phyloP scores from a whole-genome alignment of 306 rosid species.

The Pterocarpus santalinus region DNA sequence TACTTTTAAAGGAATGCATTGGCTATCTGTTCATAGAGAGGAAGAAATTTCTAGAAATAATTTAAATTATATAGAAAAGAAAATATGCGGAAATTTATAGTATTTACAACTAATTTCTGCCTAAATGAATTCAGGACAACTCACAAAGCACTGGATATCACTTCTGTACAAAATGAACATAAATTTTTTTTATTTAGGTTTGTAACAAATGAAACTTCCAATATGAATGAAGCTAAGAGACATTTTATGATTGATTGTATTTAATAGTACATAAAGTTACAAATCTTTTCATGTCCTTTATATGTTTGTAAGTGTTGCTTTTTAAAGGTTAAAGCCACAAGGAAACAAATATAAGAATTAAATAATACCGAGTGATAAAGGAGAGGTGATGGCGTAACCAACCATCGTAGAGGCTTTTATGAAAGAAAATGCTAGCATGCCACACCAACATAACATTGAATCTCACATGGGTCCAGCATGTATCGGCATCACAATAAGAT shows the following conservation, averaged over 20 bases:
- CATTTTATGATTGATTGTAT: not conserved
- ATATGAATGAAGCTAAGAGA: not conserved
- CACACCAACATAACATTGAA: slow-evolving; percentile 36
- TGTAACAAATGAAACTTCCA: not conserved
- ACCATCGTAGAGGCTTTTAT: slow-evolving; percentile 51
- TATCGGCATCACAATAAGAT: slow-evolving; percentile 37
- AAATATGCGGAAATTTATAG: not conserved
- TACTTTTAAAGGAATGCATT: no score
- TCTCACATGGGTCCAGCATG: slow-evolving; percentile 52
- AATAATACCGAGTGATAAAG: slow-evolving; percentile 39
- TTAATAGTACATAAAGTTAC: slow-evolving; percentile 8
- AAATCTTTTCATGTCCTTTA: slow-evolving; percentile 1
- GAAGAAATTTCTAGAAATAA: not conserved
- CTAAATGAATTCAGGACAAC: not conserved
- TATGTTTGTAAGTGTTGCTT: slow-evolving; percentile 17
- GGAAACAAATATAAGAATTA: slow-evolving; percentile 14
- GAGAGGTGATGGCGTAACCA: slow-evolving; percentile 44
- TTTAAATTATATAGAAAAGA: not conserved
- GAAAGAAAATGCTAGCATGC: slow-evolving; percentile 47
- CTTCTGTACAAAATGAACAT: not conserved
- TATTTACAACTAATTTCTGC: slow-evolving; percentile 9
- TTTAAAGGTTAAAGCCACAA: slow-evolving; percentile 18
- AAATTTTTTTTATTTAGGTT: not conserved
- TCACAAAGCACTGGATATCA: not conserved
- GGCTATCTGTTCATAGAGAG: no score